phyloP scores from a whole-genome alignment of 331 rosid species.

The Quercus lobata region DNA sequence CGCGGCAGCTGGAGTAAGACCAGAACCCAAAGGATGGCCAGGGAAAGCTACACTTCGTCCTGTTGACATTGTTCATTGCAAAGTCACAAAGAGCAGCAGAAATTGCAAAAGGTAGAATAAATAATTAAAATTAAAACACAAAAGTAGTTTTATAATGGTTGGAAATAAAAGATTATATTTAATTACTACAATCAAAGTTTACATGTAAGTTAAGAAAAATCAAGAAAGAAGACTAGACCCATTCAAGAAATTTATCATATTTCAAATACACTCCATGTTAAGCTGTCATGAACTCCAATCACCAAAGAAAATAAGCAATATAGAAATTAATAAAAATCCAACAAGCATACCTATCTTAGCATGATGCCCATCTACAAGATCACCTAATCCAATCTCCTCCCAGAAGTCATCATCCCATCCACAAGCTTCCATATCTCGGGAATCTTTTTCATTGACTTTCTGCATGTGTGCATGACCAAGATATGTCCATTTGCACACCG shows the following conservation, averaged over 20 bases:
- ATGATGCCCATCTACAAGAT: conserved; percentile 92
- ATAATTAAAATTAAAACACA: background rate
- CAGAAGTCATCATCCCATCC: conserved; percentile 99
- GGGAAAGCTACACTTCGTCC: conserved; percentile 99
- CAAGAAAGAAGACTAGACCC: background rate
- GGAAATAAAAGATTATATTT: background rate
- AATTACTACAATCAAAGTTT: background rate
- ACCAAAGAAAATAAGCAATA: conserved; percentile 7
- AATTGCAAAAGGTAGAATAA: conserved; percentile 20
- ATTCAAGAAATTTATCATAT: background rate
- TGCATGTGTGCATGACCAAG: conserved; percentile 99
- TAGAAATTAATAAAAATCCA: background rate
- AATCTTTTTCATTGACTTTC: conserved; percentile 52
- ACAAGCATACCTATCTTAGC: conserved; percentile 77
- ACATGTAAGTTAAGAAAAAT: background rate
- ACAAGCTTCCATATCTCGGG: conserved; percentile 88
- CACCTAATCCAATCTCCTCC: conserved; percentile 98
- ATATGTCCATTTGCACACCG: conserved; percentile 98
- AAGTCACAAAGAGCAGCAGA: conserved; percentile 26
- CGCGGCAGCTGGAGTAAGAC: conserved; percentile 87
- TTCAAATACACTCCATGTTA: conserved; percentile 1
- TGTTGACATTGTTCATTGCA: conserved; percentile 47
- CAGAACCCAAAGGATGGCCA: conserved; percentile 94
- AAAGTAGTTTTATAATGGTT: background rate
- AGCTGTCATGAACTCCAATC: conserved; percentile 8